Evolutionary conservation across 768 basidiomycete genomes (phyloP).

Genomic region (Amanita fuliginea): DNA sequence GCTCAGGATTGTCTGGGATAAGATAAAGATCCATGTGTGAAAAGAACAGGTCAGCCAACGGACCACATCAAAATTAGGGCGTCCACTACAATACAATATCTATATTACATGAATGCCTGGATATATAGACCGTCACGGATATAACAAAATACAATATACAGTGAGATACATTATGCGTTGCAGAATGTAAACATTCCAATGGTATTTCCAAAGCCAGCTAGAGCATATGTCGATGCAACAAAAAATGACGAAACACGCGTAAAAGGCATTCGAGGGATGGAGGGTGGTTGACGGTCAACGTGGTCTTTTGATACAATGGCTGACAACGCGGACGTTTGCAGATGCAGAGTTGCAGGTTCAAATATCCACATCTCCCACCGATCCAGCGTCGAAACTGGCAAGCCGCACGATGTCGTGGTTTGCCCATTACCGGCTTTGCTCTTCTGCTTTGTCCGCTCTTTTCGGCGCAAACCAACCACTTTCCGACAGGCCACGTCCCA

Average conservation of each 20-base stretch:
- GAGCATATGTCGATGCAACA: constrained; percentile 30
- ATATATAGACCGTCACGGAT: neutral
- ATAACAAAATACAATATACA: neutral
- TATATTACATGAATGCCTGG: neutral
- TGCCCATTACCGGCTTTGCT: constrained; percentile 6
- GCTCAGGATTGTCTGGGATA: constrained; percentile 37
- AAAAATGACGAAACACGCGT: constrained; percentile 62
- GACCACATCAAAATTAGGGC: neutral
- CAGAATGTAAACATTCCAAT: constrained; percentile 38
- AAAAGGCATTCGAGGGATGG: constrained; percentile 59
- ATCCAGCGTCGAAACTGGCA: constrained; percentile 57
- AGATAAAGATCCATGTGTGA: constrained; percentile 40
- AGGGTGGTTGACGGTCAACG: neutral
- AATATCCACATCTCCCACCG: constrained; percentile 82
- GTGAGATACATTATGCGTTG: neutral
- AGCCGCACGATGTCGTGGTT: constrained; percentile 23
- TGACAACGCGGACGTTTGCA: constrained; percentile 43
- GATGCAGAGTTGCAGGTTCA: constrained; percentile 37
- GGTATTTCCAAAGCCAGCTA: constrained; percentile 77
- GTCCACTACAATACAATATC: neutral
- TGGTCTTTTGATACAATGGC: constrained; percentile 11
- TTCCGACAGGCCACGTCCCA: constrained; percentile 58
- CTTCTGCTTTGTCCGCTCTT: constrained; percentile 34
- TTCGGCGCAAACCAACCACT: constrained; percentile 62
- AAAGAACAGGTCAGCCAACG: neutral